A percentile compares a stretch with the other conserved stretches of the same genome.
phyloP scores from a whole-genome alignment of 768 basidiomycete genomes.

The Hericium coralloides region DNA sequence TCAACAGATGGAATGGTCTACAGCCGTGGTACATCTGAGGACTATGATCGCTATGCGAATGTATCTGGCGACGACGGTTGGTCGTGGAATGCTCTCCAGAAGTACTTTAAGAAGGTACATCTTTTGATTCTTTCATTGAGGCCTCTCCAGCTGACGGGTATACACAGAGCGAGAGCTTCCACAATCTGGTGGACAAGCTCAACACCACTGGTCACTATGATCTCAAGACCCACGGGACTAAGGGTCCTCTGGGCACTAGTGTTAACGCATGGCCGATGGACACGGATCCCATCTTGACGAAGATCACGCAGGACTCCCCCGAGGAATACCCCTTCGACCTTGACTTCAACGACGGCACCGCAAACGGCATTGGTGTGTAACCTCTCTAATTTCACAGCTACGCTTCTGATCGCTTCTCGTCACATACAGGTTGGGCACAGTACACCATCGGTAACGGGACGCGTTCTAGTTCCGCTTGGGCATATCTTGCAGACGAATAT shows the following conservation, averaged over 20 bases:
- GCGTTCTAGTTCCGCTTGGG: neutral
- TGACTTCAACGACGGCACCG: slow-evolving; percentile 17
- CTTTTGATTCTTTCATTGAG: neutral
- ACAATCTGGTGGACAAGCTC: slow-evolving; percentile 28
- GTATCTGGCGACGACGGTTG: slow-evolving; percentile 10
- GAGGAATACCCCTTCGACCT: slow-evolving; percentile 18
- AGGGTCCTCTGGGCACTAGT: slow-evolving; percentile 23
- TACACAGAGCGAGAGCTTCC: slow-evolving; percentile 28
- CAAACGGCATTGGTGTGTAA: slow-evolving; percentile 15
- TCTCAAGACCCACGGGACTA: slow-evolving; percentile 28
- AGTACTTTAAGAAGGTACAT: slow-evolving; percentile 1
- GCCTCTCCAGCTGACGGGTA: neutral
- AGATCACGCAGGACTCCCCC: slow-evolving; percentile 10
- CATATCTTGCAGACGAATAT: neutral
- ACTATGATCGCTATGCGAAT: slow-evolving; percentile 11
- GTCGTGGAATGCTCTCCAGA: slow-evolving; percentile 2
- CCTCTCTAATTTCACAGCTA: too few species aligned
- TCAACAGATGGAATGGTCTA: slow-evolving; percentile 13
- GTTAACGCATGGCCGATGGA: neutral
- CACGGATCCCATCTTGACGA: neutral
- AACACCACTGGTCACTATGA: slow-evolving; percentile 28
- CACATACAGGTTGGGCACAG: slow-evolving; percentile 1
- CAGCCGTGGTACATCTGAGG: slow-evolving; percentile 13
- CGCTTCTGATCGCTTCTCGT: neutral
- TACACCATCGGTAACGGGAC: neutral